Evolutionary conservation across 1,284 basidiomycete genomes (phyloP).

Genomic region (Porogramme epimiltina): DNA sequence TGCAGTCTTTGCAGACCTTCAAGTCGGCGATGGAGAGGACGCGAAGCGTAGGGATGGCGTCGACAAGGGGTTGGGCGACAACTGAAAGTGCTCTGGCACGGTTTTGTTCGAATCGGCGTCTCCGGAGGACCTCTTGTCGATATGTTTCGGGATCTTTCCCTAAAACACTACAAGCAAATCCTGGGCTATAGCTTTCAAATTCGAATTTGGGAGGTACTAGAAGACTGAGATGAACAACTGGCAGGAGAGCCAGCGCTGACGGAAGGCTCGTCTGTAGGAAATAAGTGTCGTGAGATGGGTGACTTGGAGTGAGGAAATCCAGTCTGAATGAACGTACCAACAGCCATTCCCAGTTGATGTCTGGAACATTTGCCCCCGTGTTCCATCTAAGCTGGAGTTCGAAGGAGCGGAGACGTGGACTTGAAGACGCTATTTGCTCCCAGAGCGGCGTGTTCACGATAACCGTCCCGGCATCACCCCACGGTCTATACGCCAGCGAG

Average conservation of each 20-base stretch:
- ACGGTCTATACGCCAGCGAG: not conserved
- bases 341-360: no score
- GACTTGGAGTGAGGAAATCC: no score
- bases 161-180: no score
- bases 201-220: not conserved
- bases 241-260: not conserved
- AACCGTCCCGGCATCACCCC: no score
- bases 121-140: not conserved
- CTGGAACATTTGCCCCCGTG: not conserved
- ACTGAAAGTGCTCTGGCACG: not conserved
- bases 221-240: not conserved
- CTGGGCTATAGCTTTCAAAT: no score
- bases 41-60: constrained; percentile 7
- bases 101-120: not conserved
- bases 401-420: not conserved
- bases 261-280: not conserved
- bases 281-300: not conserved
- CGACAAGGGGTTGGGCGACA: not conserved
- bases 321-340: no score
- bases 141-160: no score
- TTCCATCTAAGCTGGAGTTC: not conserved
- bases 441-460: not conserved
- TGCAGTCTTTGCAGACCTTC: not conserved
- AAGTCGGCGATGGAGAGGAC: constrained; percentile 7
- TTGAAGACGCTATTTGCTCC: not conserved